Percentiles rank a stretch among this genome's conserved stretches.
These are phyloP conservation scores for Mycena rebaudengoi DNA, from an alignment of 768 basidiomycete genomes.

Conservation along the genomic window DNA sequence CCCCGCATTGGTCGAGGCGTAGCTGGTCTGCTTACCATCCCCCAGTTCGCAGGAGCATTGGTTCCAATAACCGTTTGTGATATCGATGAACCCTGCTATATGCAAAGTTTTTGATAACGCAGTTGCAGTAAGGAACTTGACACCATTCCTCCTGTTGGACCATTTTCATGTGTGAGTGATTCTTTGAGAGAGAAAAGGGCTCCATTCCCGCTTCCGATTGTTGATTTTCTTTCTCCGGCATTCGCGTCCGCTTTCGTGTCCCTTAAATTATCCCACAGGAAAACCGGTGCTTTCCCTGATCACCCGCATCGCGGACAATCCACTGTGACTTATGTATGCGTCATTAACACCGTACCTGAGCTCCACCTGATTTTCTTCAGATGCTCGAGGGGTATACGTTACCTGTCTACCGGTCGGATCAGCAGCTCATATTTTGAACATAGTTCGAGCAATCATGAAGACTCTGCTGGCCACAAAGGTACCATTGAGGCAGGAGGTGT, in stretches of 20 bases:
- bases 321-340: slow-evolving; percentile 78
- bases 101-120: neutral
- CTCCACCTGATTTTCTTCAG: neutral
- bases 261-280: slow-evolving; percentile 47
- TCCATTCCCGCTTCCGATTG: no score
- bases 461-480: slow-evolving; percentile 87
- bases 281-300: slow-evolving; percentile 72
- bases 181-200: no score
- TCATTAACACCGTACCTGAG: neutral
- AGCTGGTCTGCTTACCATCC: slow-evolving; percentile 71
- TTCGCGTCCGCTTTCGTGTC: no score
- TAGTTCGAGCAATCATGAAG: slow-evolving; percentile 85
- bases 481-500: slow-evolving; percentile 84
- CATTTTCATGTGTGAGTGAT: slow-evolving; percentile 84
- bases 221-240: no score
- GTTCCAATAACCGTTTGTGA: slow-evolving; percentile 54
- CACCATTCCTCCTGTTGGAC: slow-evolving; percentile 92
- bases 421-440: neutral
- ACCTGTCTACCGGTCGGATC: neutral
- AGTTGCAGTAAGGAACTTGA: slow-evolving; percentile 71
- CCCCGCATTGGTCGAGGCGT: neutral
- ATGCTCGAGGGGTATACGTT: slow-evolving; percentile 77
- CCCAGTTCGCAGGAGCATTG: slow-evolving; percentile 87
- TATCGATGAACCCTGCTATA: neutral
- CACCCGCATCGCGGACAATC: slow-evolving; percentile 94